Conservation (phyloP, 2,329 filamentous ascomycete genomes). For the Pyrenophora tritici-repentis region DNA sequence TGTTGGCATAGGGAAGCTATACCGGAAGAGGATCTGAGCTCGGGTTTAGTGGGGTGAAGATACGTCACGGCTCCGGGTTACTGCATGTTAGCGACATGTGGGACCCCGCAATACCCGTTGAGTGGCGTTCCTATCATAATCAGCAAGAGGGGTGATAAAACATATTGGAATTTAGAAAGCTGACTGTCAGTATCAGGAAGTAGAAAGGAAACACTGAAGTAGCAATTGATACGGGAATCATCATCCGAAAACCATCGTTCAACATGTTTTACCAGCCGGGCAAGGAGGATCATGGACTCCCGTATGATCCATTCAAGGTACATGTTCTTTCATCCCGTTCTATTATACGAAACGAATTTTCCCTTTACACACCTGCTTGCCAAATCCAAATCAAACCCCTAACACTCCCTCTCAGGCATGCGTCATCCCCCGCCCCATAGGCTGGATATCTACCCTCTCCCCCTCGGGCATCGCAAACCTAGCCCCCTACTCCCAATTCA, state of each 20-base stretch:
- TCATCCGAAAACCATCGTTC: no score
- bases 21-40: no score
- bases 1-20: no score
- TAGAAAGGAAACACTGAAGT: no score
- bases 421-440: constrained; percentile 65
- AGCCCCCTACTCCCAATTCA: constrained; percentile 66
- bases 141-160: no score
- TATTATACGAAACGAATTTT: no score
- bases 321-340: not conserved
- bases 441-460: constrained; percentile 65
- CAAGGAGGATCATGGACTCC: constrained; percentile 57
- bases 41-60: not conserved
- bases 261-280: constrained; percentile 61
- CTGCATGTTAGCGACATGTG: constrained; percentile 3
- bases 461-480: constrained; percentile 57
- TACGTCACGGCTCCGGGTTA: not conserved
- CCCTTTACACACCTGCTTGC: no score
- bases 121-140: not conserved
- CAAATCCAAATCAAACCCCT: no score
- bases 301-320: constrained; percentile 62
- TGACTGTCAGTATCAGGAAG: no score
- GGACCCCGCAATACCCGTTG: constrained; percentile 8
- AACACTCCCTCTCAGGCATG: no score
- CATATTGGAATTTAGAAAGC: no score
- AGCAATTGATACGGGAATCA: no score